These are phyloP conservation scores for Pseudozyma sp. DNA, from an alignment of 1,284 basidiomycete genomes.

Conservation along the genomic window DNA sequence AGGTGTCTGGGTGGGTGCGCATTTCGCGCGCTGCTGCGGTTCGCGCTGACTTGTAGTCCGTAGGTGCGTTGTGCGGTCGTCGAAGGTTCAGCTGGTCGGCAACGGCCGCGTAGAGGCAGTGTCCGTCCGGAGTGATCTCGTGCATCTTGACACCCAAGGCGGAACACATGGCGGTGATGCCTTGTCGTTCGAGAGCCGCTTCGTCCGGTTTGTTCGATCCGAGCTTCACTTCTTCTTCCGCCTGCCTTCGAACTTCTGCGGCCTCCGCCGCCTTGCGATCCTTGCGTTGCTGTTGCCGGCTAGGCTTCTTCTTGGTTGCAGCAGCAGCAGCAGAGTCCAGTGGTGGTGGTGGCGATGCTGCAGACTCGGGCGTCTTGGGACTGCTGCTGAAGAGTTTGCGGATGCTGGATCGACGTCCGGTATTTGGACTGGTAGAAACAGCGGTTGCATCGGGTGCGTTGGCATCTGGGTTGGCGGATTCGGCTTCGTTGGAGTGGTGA, in stretches of 20 bases:
- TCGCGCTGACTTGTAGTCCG: constrained; percentile 72
- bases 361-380: constrained; percentile 21
- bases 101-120: constrained; percentile 92
- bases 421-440: constrained; percentile 12
- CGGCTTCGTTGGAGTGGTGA: constrained; percentile 6
- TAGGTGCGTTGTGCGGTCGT: constrained; percentile 50
- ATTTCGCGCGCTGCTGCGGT: constrained; percentile 84
- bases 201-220: constrained; percentile 51
- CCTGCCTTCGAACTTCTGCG: constrained; percentile 48
- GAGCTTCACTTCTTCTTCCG: constrained; percentile 52
- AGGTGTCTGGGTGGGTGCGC: constrained; percentile 84
- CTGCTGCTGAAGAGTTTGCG: constrained; percentile 43
- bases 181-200: constrained; percentile 53
- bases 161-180: constrained; percentile 52
- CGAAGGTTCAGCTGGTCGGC: constrained; percentile 77
- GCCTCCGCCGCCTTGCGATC: constrained; percentile 58
- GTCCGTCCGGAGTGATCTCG: constrained; percentile 89
- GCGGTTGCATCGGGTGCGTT: neutral
- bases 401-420: constrained; percentile 22
- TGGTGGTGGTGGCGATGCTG: neutral
- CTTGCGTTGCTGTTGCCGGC: constrained; percentile 50
- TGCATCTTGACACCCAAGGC: constrained; percentile 51
- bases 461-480: constrained; percentile 7
- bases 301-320: constrained; percentile 39
- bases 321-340: constrained; percentile 10